Percentiles rank a stretch among this genome's conserved stretches.
Conservation (phyloP, 1,139 yeast genomes). For the Hemisphaericaspora subhashii region DNA sequence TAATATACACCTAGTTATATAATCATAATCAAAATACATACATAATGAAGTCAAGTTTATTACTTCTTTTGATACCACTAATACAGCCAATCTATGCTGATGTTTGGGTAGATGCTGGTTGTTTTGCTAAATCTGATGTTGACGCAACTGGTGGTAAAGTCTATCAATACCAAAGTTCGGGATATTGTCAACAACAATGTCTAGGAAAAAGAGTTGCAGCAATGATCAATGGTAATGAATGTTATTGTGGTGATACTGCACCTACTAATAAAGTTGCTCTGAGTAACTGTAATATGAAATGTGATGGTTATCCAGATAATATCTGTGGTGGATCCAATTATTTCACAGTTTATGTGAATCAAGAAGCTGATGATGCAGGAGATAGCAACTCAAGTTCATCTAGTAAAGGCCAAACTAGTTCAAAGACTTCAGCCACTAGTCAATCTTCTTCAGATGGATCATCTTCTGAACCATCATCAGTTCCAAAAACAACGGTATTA, state of each 20-base stretch:
- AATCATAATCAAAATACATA: background rate
- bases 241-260: conserved; percentile 59
- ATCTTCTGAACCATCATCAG: conserved; percentile 6
- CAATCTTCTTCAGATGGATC: conserved; percentile 14
- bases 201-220: conserved; percentile 52
- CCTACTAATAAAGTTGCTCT: conserved; percentile 36
- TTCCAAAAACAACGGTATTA: conserved; percentile 15
- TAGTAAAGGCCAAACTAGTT: conserved; percentile 13
- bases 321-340: conserved; percentile 63
- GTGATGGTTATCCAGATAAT: conserved; percentile 59
- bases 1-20: background rate
- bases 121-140: conserved; percentile 30
- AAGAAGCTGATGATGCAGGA: conserved; percentile 25
- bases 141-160: conserved; percentile 25
- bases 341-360: conserved; percentile 48
- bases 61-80: conserved; percentile 5
- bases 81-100: conserved; percentile 11
- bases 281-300: conserved; percentile 47
- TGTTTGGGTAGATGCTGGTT: conserved; percentile 30
- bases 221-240: conserved; percentile 49
- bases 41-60: conserved; percentile 2
- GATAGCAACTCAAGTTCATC: conserved; percentile 9
- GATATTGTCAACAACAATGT: conserved; percentile 51
- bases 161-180: conserved; percentile 51
- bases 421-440: conserved; percentile 13